Percentiles rank a stretch among this genome's conserved stretches.
Conservation (phyloP, 2,329 filamentous ascomycete genomes). For the Basipetospora chlamydospora region DNA sequence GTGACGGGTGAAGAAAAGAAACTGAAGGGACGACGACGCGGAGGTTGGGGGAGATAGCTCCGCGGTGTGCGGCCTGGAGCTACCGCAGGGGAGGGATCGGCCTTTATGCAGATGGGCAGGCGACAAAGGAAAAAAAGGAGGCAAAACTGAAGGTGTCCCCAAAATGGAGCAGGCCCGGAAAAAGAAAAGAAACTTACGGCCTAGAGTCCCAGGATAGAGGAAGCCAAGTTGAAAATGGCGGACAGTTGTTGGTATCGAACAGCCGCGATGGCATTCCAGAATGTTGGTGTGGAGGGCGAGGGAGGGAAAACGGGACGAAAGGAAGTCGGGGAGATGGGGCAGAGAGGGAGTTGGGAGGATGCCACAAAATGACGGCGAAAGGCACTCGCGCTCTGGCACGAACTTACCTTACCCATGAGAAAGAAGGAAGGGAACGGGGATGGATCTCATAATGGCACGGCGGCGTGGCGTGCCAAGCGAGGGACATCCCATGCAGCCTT, state of each 20-base stretch:
- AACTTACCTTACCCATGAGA: conserved; percentile 11
- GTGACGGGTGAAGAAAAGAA: too few relatives aligned
- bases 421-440: conserved; percentile 9
- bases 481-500: conserved; percentile 5
- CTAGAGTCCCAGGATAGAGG: too few relatives aligned
- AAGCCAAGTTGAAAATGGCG: too few relatives aligned
- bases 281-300: not conserved
- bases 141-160: too few relatives aligned
- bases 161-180: too few relatives aligned
- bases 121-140: too few relatives aligned
- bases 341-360: conserved; percentile 7
- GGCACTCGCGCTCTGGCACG: conserved; percentile 9
- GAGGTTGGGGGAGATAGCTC: too few relatives aligned
- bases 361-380: conserved; percentile 7
- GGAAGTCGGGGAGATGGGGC: conserved; percentile 6
- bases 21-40: too few relatives aligned
- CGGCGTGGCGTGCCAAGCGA: conserved; percentile 7
- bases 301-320: conserved; percentile 2
- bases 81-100: too few relatives aligned
- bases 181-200: too few relatives aligned
- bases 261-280: conserved; percentile 3
- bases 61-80: too few relatives aligned
- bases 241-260: conserved; percentile 1
- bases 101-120: too few relatives aligned
- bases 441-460: conserved; percentile 4